Base-by-base conservation (phyloP, 805 yeast genomes). In the Ogataea dorogensis region DNA sequence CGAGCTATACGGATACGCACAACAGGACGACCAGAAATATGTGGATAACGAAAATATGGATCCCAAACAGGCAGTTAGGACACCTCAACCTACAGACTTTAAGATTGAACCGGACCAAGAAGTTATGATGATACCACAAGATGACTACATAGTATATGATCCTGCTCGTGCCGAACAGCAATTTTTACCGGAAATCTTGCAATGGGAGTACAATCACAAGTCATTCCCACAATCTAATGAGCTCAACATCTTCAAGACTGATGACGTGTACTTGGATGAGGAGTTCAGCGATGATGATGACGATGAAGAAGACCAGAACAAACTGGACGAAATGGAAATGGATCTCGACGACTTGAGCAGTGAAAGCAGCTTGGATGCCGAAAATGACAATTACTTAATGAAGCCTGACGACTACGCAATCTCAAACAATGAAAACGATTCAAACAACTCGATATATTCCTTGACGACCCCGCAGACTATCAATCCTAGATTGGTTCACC, bases 221-320 rank as follows among this genome's bases (percentile, higher is more conserved):
- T 45, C 55, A 6, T 53, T 56, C 33, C 56, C 54, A 8, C 61
- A 54, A 27, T 56, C 61, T 3, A 54, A 59, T 29, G 64, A 59
- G 28, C 46, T 59, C 23, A 57, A 56, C 35, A 48, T 59, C 10
- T 57, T 59, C 44, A 54, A 59, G 33, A 48, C 63, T 4, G 46
- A 52, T 21, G 58, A 58, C 31, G 52, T 59, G 15, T 49, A 49
- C 24, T 31, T 50, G 7, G 56, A 56, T 31, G 58, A 52, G 18
- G 61, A 55, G 33, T 56, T 52, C 30, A 51, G 56, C 7, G 58
- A 53, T 27, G 63, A 59, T 20, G 63, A 59, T 7, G 54, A 52
- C n/a, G 58, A 52, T 10, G 63, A 58, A 4, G 61, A 53, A 12
- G 50, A 53, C 22, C 49, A 47, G 21, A 48, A 55, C 40, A 53